Evolutionary conservation across 106 monocot species (phyloP).

Genomic region (Gastrodia elata): DNA sequence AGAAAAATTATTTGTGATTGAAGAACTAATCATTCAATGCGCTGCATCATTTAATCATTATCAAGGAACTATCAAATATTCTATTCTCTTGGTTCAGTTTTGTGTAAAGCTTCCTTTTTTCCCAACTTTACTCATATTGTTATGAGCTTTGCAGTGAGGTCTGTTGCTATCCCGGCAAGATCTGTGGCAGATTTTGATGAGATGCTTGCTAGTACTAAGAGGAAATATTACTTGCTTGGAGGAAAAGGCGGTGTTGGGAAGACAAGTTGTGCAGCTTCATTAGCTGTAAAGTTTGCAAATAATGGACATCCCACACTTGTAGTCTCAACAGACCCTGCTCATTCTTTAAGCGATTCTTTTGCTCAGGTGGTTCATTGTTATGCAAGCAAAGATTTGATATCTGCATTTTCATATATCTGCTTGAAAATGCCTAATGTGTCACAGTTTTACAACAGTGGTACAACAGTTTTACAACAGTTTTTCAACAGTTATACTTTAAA

Average conservation of each 20-base stretch:
- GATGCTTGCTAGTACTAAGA: slow-evolving; percentile 61
- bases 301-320: slow-evolving; percentile 90
- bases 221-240: slow-evolving; percentile 95
- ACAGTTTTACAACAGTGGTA: too few species aligned
- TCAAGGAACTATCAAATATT: neutral
- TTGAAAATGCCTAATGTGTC: neutral
- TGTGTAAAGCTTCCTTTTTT: neutral
- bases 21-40: neutral
- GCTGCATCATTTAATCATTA: neutral
- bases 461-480: too few species aligned
- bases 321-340: slow-evolving; percentile 95
- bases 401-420: neutral
- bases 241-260: slow-evolving; percentile 99
- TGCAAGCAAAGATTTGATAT: too few species aligned
- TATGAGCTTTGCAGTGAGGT: slow-evolving; percentile 37
- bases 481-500: too few species aligned
- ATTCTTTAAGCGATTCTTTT: slow-evolving; percentile 98
- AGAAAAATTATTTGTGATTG: neutral
- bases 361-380: slow-evolving; percentile 60
- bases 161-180: slow-evolving; percentile 46
- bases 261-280: slow-evolving; percentile 92
- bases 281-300: slow-evolving; percentile 96
- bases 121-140: neutral
- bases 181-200: slow-evolving; percentile 66
- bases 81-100: neutral